Percentiles rank a stretch among this genome's conserved stretches.
Conservation (phyloP, 208 protist genomes). For the Leishmania turanica region DNA sequence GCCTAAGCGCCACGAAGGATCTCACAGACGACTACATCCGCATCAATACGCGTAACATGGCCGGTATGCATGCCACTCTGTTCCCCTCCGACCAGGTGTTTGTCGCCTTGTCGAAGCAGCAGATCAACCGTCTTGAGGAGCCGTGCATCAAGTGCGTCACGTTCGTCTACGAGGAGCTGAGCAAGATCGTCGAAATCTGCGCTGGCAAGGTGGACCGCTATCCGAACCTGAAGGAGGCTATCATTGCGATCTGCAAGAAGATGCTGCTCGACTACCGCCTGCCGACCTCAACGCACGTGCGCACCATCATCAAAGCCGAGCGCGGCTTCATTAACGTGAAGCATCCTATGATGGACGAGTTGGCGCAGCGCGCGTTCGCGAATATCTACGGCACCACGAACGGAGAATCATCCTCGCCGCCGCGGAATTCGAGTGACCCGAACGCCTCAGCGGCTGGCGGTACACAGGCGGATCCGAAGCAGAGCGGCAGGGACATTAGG, state of each 20-base stretch:
- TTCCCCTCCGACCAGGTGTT: constrained; percentile 98
- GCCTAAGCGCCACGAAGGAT: constrained; percentile 91
- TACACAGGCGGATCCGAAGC: constrained; percentile 18
- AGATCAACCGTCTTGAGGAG: constrained; percentile 95
- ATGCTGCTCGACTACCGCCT: constrained; percentile 83
- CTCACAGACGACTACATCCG: constrained; percentile 95
- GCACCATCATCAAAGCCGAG: constrained; percentile 95
- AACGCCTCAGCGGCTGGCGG: constrained; percentile 3
- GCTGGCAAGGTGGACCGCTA: constrained; percentile 86
- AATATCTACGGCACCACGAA: constrained; percentile 71
- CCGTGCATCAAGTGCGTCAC: constrained; percentile 95
- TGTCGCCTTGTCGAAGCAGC: constrained; percentile 94
- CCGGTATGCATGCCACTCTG: constrained; percentile 95
- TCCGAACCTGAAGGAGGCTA: constrained; percentile 85
- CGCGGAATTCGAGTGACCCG: constrained; percentile 8
- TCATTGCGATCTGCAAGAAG: constrained; percentile 86
- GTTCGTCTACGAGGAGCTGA: constrained; percentile 96
- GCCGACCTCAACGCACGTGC: constrained; percentile 88
- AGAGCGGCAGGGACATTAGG: constrained; percentile 17
- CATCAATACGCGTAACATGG: constrained; percentile 96
- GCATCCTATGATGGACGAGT: constrained; percentile 88
- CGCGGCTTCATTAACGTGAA: constrained; percentile 98
- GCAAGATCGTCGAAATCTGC: constrained; percentile 90
- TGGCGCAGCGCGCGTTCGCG: constrained; percentile 71
- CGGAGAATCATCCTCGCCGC: constrained; percentile 3